These are phyloP conservation scores for Lactifluus pinguis DNA, from an alignment of 768 basidiomycete species.

Conservation along the genomic window DNA sequence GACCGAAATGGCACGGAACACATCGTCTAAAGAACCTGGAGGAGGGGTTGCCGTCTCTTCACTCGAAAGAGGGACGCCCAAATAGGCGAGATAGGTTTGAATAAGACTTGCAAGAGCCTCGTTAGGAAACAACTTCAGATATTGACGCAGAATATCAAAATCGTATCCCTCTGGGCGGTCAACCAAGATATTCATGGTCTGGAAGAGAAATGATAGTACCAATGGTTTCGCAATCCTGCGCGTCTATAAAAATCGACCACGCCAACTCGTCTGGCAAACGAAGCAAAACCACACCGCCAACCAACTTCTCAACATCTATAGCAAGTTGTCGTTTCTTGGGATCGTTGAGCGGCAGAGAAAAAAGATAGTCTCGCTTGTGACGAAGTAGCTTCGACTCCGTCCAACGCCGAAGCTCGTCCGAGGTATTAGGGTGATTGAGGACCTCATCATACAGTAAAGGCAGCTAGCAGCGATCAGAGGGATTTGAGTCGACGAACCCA, in stretches of 20 bases:
- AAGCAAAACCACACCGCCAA: slow-evolving; percentile 68
- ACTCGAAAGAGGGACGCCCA: slow-evolving; percentile 36
- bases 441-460: slow-evolving; percentile 68
- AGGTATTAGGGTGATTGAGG: slow-evolving; percentile 70
- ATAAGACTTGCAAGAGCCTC: slow-evolving; percentile 49
- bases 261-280: slow-evolving; percentile 70
- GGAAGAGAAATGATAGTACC: slow-evolving; percentile 34
- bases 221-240: slow-evolving; percentile 54
- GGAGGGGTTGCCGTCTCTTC: slow-evolving; percentile 27
- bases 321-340: slow-evolving; percentile 38
- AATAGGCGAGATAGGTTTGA: slow-evolving; percentile 59
- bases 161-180: slow-evolving; percentile 50
- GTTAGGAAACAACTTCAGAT: slow-evolving; percentile 55
- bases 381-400: slow-evolving; percentile 70
- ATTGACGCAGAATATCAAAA: slow-evolving; percentile 45
- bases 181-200: slow-evolving; percentile 3
- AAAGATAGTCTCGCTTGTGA: slow-evolving; percentile 53
- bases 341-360: slow-evolving; percentile 41
- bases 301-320: slow-evolving; percentile 60
- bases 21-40: slow-evolving; percentile 34
- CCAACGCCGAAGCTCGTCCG: slow-evolving; percentile 68
- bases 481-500: not conserved
- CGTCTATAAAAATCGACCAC: slow-evolving; percentile 74
- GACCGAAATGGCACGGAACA: slow-evolving; percentile 56
- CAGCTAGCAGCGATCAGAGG: slow-evolving; percentile 36